A percentile compares a stretch with the other conserved stretches of the same genome.
These are phyloP conservation scores for Amaranthus tricolor DNA, from an alignment of 179 eudicot genomes.

Conservation along the genomic window DNA sequence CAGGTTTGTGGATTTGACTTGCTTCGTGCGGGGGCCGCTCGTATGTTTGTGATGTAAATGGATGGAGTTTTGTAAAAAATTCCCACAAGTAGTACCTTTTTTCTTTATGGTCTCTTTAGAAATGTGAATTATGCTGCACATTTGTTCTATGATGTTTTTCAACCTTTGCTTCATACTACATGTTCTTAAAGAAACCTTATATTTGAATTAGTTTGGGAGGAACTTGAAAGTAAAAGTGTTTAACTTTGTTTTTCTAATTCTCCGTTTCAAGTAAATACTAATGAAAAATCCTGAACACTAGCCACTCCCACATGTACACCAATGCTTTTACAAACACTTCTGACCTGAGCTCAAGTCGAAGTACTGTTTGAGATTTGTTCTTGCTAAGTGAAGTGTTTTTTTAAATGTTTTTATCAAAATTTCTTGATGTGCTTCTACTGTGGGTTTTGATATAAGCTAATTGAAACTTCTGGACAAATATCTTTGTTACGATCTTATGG, in stretches of 20 bases:
- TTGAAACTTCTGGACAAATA: too few species aligned
- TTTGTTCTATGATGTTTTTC: not conserved
- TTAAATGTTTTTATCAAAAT: not conserved
- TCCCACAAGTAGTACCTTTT: slow-evolving; percentile 68
- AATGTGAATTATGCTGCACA: not conserved
- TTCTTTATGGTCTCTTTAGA: not conserved
- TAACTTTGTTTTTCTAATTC: not conserved
- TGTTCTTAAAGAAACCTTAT: not conserved
- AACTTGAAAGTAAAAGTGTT: not conserved
- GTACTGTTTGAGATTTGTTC: not conserved
- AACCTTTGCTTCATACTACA: not conserved
- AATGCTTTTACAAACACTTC: too few species aligned
- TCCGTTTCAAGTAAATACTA: not conserved
- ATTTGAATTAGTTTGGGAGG: not conserved
- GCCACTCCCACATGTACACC: too few species aligned
- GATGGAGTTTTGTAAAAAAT: slow-evolving; percentile 98
- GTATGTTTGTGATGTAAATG: slow-evolving; percentile 96
- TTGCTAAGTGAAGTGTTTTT: not conserved
- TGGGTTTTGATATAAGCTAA: not conserved
- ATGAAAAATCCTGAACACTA: not conserved
- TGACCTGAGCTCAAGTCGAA: not conserved
- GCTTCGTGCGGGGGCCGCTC: slow-evolving; percentile 93
- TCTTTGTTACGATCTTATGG: too few species aligned
- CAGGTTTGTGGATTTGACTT: slow-evolving; percentile 99
- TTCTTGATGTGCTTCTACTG: not conserved